Conservation (phyloP, 2,329 filamentous ascomycete genomes). For the Xylariaceae sp. region DNA sequence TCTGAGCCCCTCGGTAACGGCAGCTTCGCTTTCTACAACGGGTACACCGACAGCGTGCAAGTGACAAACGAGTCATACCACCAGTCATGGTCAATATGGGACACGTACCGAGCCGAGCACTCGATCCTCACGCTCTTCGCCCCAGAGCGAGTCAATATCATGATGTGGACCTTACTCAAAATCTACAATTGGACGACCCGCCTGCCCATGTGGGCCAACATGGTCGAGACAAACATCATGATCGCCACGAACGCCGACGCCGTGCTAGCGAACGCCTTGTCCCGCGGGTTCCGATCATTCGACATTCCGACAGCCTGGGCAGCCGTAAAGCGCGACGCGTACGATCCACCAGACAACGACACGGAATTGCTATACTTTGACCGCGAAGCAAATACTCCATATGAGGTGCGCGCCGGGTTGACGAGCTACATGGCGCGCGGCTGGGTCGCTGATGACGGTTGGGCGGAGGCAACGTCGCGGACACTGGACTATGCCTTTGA, state of each 20-base stretch:
- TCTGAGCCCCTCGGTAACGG: conserved; percentile 37
- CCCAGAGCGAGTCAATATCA: conserved; percentile 42
- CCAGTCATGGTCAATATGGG: conserved; percentile 49
- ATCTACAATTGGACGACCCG: conserved; percentile 46
- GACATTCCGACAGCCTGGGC: conserved; percentile 41
- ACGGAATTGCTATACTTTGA: conserved; percentile 44
- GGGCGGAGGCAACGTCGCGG: conserved; percentile 43
- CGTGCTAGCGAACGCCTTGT: conserved; percentile 44
- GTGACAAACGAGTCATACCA: conserved; percentile 42
- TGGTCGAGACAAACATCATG: conserved; percentile 49
- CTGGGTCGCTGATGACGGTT: conserved; percentile 45
- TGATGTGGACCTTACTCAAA: conserved; percentile 43
- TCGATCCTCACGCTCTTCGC: conserved; percentile 43
- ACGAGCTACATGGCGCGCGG: conserved; percentile 41
- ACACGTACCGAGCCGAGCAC: conserved; percentile 46
- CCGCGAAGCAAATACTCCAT: conserved; percentile 41
- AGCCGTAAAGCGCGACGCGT: conserved; percentile 42
- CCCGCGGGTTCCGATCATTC: conserved; percentile 40
- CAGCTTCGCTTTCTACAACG: conserved; percentile 37
- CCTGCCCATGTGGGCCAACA: conserved; percentile 46
- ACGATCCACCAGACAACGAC: conserved; percentile 40
- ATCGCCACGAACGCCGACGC: conserved; percentile 46
- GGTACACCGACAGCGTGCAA: conserved; percentile 44
- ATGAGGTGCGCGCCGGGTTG: conserved; percentile 43
- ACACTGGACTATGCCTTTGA: conserved; percentile 47